phyloP scores from a whole-genome alignment of 2,329 filamentous ascomycete genomes.

The Penicillium digitatum region DNA sequence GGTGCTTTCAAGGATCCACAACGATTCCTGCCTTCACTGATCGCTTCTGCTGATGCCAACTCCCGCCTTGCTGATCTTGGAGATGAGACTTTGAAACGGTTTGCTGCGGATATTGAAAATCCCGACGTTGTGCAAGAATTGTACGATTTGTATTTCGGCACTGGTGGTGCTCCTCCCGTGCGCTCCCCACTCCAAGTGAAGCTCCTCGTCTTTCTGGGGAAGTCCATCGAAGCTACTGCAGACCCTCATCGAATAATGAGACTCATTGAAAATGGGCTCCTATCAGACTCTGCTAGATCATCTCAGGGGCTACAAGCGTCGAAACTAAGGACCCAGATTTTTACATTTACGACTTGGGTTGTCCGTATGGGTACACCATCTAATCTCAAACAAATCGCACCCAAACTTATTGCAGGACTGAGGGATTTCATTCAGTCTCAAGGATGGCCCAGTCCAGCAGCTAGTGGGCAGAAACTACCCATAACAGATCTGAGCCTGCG shows the following conservation, averaged over 20 bases:
- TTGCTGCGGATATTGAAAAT: conserved; percentile 65
- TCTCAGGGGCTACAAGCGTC: conserved; percentile 66
- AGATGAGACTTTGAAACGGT: conserved; percentile 82
- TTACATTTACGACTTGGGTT: conserved; percentile 83
- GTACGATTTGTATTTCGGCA: conserved; percentile 69
- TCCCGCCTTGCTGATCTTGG: conserved; percentile 77
- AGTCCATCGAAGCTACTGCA: conserved; percentile 68
- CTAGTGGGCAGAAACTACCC: conserved; percentile 51
- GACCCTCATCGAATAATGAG: conserved; percentile 65
- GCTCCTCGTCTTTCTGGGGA: conserved; percentile 70
- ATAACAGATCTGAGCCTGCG: conserved; percentile 64
- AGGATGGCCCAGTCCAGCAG: conserved; percentile 70
- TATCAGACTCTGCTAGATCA: conserved; percentile 41
- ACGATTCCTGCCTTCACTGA: conserved; percentile 77
- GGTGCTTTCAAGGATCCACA: conserved; percentile 81
- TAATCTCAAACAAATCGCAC: conserved; percentile 62
- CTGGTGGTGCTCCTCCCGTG: conserved; percentile 47
- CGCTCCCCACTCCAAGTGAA: conserved; percentile 72
- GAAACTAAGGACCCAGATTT: conserved; percentile 77
- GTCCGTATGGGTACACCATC: conserved; percentile 65
- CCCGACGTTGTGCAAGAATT: conserved; percentile 59
- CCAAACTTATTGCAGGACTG: conserved; percentile 64
- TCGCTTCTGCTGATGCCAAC: conserved; percentile 77
- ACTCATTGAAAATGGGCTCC: conserved; percentile 65
- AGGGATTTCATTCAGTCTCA: conserved; percentile 71